phyloP scores from a whole-genome alignment of 2,329 filamentous ascomycete species.

The Chaetomiaceae sp. region DNA sequence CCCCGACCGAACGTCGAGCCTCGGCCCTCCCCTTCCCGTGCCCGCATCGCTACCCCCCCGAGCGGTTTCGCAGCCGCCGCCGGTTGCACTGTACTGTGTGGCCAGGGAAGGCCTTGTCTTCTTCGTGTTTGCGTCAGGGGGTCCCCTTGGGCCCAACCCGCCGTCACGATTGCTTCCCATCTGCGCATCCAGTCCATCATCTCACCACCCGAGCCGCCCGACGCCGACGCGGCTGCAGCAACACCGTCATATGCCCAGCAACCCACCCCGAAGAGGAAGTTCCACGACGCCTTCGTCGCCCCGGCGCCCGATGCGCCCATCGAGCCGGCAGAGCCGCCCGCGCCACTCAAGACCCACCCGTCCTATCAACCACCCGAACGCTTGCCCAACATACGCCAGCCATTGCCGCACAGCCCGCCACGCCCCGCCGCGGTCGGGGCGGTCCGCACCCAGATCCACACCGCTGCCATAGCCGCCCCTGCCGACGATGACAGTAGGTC shows the following conservation, averaged over 20 bases:
- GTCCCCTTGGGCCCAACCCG: constrained; percentile 36
- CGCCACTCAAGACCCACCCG: constrained; percentile 19
- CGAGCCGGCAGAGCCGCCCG: constrained; percentile 29
- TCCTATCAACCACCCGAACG: constrained; percentile 13
- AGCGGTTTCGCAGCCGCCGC: constrained; percentile 25
- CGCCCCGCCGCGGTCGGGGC: constrained; percentile 20
- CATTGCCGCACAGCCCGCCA: constrained; percentile 27
- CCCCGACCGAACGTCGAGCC: constrained; percentile 21
- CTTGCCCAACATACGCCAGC: constrained; percentile 23
- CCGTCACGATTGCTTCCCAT: constrained; percentile 48
- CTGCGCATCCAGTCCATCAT: constrained; percentile 50
- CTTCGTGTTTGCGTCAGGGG: constrained; percentile 26
- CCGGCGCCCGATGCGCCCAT: constrained; percentile 29
- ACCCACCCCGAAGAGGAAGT: constrained; percentile 36
- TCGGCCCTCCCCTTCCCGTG: constrained; percentile 20
- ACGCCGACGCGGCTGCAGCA: constrained; percentile 32
- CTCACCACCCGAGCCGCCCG: constrained; percentile 42
- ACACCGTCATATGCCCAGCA: constrained; percentile 18
- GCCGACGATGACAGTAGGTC: constrained; percentile 26
- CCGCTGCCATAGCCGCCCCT: constrained; percentile 2
- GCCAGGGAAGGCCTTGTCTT: constrained; percentile 22
- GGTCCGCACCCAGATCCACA: constrained; percentile 17
- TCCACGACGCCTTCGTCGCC: constrained; percentile 34
- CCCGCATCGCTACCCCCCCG: constrained; percentile 21
- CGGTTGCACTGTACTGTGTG: constrained; percentile 24